A percentile compares a stretch with the other conserved stretches of the same genome.
Evolutionary conservation across 2,329 filamentous ascomycete genomes (phyloP).

Genomic region (Magnaporthiopsis rhizophila): DNA sequence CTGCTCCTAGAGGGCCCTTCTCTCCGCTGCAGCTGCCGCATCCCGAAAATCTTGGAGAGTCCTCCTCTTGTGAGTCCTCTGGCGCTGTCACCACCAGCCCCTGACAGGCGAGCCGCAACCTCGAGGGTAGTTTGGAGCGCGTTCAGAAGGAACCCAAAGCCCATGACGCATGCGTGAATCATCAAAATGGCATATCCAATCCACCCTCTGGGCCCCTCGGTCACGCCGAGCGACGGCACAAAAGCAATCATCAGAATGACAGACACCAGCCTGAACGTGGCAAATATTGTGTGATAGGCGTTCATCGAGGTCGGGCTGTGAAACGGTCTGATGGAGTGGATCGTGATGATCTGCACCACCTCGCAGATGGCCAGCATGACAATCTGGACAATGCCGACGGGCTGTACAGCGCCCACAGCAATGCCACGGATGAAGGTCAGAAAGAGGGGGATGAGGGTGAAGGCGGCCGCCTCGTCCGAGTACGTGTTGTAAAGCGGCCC

Average conservation of each 20-base stretch:
- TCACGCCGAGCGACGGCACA: slow-evolving; percentile 71
- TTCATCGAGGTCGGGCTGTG: slow-evolving; percentile 95
- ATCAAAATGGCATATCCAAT: slow-evolving; percentile 87
- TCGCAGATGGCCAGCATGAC: slow-evolving; percentile 91
- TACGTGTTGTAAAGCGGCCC: slow-evolving; percentile 97
- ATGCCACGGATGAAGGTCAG: slow-evolving; percentile 81
- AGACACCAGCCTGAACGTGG: slow-evolving; percentile 65
- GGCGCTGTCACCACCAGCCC: slow-evolving; percentile 69
- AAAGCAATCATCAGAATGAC: slow-evolving; percentile 76
- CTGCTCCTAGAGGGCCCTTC: slow-evolving; percentile 64
- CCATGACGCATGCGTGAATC: slow-evolving; percentile 74
- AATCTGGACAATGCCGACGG: slow-evolving; percentile 86
- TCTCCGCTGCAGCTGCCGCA: slow-evolving; percentile 76
- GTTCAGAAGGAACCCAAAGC: slow-evolving; percentile 91
- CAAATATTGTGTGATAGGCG: slow-evolving; percentile 82
- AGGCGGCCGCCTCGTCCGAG: slow-evolving; percentile 84
- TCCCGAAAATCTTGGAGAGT: slow-evolving; percentile 82
- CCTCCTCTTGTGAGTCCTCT: slow-evolving; percentile 69
- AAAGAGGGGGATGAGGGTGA: slow-evolving; percentile 78
- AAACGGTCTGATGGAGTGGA: slow-evolving; percentile 87
- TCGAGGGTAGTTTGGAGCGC: slow-evolving; percentile 86
- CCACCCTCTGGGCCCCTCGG: slow-evolving; percentile 80
- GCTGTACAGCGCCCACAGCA: slow-evolving; percentile 86
- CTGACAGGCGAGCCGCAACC: slow-evolving; percentile 72
- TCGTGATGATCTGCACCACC: slow-evolving; percentile 77